Evolutionary conservation across 768 basidiomycete genomes (phyloP), one percentile per base, ranked within the genome.

Genomic region (Pleurotus cornucopiae): DNA sequence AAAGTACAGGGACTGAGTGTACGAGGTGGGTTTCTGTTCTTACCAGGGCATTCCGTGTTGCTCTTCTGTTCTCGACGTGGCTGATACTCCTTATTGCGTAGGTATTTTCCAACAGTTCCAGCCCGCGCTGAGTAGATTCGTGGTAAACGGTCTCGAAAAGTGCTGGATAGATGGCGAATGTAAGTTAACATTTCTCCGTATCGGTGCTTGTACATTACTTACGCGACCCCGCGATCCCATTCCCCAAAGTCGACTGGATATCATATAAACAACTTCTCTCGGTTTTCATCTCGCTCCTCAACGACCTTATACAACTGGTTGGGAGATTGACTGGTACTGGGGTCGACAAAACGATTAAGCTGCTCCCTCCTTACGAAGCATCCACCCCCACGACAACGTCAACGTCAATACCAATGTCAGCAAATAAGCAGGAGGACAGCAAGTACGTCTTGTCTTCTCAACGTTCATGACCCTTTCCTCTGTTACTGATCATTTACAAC

Each of bases 191-290:
- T 34, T 0, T 34, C 30, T 34, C 7, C 16, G 11, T 46, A 54
- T 58, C 43, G 23, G 21, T 37, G 16, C 30, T 41, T 26, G 14
- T 41, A 23, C 14, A 20, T 56, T n/a, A 13, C 30, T 23, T 37
- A 43, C 52, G 16, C 34, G 55, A 39, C 54, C 51, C 12, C 25
- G 60, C 59, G 43, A 56, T 41, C 18, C n/a, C 34, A 25, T 44
- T 14, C 39, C 38, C 6, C 30, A 34, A 48, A 88, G 85, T 83
- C 61, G 71, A 84, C 57, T 88, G 86, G 85, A 65, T 63, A 37
- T 67, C 84, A 21, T 82, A 81, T 57, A 72, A 69, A 30, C 71
- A 72, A 51, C 58, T 83, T 6, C 60, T 85, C 0, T 73, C 78
- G 56, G 67, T 67, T 9, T 69, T 71, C 4, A 61, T 79, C 13